These are phyloP conservation scores for Obba rivulosa DNA, from an alignment of 768 basidiomycete genomes.

Conservation along the genomic window DNA sequence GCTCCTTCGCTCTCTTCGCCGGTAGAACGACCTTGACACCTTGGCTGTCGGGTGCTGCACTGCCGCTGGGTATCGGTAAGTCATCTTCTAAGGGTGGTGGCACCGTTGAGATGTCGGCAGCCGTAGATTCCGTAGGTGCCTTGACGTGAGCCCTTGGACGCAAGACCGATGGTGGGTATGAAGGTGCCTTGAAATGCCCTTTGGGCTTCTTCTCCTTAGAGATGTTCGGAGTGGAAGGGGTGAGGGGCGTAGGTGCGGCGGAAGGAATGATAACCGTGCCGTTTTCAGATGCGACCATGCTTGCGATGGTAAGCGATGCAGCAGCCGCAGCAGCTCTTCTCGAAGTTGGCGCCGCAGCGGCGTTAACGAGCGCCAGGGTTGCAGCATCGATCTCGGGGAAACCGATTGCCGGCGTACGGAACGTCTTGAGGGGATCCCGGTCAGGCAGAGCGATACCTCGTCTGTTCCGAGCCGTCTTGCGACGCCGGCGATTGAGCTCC, in stretches of 20 bases:
- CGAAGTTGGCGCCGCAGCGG: conserved; percentile 62
- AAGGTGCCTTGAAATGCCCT: conserved; percentile 70
- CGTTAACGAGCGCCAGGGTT: conserved; percentile 58
- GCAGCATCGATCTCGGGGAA: conserved; percentile 77
- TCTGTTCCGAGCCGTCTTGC: conserved; percentile 77
- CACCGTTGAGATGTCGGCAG: conserved; percentile 53
- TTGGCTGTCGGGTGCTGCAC: conserved; percentile 39
- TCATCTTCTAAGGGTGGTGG: conserved; percentile 59
- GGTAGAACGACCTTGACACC: conserved; percentile 39
- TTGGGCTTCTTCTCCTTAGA: conserved; percentile 66
- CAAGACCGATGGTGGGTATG: conserved; percentile 48
- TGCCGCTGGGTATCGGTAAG: conserved; percentile 37
- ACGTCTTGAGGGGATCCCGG: conserved; percentile 87
- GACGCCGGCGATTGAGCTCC: conserved; percentile 79
- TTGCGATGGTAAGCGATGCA: conserved; percentile 79
- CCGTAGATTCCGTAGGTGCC: conserved; percentile 64
- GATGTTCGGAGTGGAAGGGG: conserved; percentile 31
- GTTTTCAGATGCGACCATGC: conserved; percentile 90
- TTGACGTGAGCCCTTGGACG: conserved; percentile 54
- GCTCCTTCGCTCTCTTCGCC: conserved; percentile 65
- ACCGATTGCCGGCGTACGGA: conserved; percentile 82
- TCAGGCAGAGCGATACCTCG: conserved; percentile 85
- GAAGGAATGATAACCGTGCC: conserved; percentile 51
- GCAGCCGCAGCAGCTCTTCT: conserved; percentile 84
- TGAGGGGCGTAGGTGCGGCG: conserved; percentile 36